Conservation (phyloP, 495 filamentous ascomycete species). For the Geopyxis carbonaria region DNA sequence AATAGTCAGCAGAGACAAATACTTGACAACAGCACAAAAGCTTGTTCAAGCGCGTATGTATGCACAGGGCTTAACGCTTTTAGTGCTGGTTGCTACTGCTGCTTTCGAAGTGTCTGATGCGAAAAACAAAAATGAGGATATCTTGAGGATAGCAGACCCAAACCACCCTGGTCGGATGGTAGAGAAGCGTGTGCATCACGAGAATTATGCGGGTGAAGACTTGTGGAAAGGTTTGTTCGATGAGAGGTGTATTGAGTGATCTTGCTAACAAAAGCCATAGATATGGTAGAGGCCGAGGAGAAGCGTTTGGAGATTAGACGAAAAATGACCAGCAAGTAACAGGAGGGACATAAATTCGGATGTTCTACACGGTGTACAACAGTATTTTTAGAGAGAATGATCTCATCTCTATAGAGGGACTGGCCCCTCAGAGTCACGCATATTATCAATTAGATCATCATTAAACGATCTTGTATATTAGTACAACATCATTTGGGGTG, state of each 20-base stretch:
- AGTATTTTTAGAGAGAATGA: no score
- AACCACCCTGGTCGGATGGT: constrained; percentile 55
- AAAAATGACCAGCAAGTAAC: no score
- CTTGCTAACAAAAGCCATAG: no score
- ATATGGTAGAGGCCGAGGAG: constrained; percentile 71
- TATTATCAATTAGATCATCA: no score
- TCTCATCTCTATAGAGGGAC: no score
- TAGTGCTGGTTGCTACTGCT: constrained; percentile 71
- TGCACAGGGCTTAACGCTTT: constrained; percentile 86
- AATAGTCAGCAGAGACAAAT: constrained; percentile 61
- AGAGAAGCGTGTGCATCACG: constrained; percentile 52
- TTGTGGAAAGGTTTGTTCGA: constrained; percentile 63
- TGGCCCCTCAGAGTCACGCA: no score
- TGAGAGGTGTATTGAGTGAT: no score
- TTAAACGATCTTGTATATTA: no score
- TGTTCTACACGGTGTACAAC: no score
- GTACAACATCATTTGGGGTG: no score
- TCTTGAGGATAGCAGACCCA: constrained; percentile 57
- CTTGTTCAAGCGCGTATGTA: constrained; percentile 94
- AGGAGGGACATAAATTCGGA: no score
- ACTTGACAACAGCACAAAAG: constrained; percentile 66
- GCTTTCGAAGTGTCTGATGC: constrained; percentile 81
- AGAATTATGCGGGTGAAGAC: constrained; percentile 63
- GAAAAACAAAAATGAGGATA: constrained; percentile 53
- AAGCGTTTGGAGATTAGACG: constrained; percentile 43